These are phyloP conservation scores for Talaromyces verruculosus DNA, from an alignment of 2,329 filamentous ascomycete genomes.

Conservation along the genomic window DNA sequence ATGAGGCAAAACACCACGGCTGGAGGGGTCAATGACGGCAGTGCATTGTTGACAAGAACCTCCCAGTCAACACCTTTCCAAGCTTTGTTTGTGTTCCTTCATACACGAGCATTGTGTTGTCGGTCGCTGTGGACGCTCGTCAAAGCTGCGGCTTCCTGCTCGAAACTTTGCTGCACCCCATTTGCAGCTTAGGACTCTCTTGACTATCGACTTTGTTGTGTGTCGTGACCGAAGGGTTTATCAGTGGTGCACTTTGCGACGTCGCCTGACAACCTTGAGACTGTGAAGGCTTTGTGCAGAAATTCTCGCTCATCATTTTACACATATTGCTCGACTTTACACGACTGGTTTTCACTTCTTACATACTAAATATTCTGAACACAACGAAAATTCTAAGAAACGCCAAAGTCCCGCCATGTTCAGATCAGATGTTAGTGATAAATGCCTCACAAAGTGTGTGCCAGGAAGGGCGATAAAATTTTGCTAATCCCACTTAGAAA, in stretches of 20 bases:
- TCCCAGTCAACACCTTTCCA: not conserved
- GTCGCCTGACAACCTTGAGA: not conserved
- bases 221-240: not conserved
- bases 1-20: not conserved
- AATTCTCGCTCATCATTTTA: not conserved
- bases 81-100: not conserved
- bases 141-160: not conserved
- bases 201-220: not conserved
- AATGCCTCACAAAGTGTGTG: slow-evolving; percentile 23
- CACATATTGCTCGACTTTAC: not conserved
- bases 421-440: slow-evolving; percentile 24
- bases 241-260: not conserved
- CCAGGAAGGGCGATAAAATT: slow-evolving; percentile 27
- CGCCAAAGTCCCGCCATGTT: slow-evolving; percentile 34
- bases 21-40: slow-evolving; percentile 22
- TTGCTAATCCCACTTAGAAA: slow-evolving; percentile 54
- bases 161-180: not conserved
- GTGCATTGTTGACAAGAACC: slow-evolving; percentile 3
- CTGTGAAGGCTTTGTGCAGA: not conserved
- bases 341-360: not conserved
- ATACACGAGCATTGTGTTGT: not conserved
- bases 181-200: not conserved
- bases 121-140: not conserved
- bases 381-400: not conserved
- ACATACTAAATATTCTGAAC: not conserved